Evolutionary conservation across 176 grass and related monocot species (phyloP).

Genomic region (Eragrostis nindensis): DNA sequence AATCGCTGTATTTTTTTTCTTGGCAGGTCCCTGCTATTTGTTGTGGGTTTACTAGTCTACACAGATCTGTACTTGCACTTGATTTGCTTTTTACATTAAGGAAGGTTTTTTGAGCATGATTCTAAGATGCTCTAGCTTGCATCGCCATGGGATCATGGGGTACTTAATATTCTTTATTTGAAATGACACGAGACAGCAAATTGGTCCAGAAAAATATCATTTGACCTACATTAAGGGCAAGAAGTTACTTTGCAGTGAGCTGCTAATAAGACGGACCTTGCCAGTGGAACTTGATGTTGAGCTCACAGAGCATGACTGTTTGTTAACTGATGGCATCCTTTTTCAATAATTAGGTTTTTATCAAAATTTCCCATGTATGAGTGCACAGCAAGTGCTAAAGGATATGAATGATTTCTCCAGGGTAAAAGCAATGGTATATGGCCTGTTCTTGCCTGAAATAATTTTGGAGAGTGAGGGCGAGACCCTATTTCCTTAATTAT

Average conservation of each 20-base stretch:
- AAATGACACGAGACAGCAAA: constrained; percentile 28
- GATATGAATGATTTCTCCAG: neutral
- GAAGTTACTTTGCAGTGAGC: constrained; percentile 20
- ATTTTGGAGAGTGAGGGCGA: too few species aligned
- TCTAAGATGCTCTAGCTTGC: neutral
- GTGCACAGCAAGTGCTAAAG: neutral
- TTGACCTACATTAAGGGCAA: constrained; percentile 30
- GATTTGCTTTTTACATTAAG: constrained; percentile 6
- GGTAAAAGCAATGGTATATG: neutral
- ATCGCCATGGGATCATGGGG: neutral
- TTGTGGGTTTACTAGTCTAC: constrained; percentile 32
- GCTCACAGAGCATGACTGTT: neutral
- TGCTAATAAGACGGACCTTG: constrained; percentile 15
- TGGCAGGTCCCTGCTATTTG: constrained; percentile 21
- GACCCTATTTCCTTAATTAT: too few species aligned
- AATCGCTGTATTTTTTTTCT: neutral
- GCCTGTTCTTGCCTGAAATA: neutral
- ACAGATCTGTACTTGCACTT: constrained; percentile 34
- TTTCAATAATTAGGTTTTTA: constrained; percentile 12
- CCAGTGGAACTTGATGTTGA: constrained; percentile 17
- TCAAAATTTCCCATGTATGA: neutral
- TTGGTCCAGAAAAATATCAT: constrained; percentile 19
- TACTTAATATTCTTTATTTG: constrained; percentile 10
- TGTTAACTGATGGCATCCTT: neutral
- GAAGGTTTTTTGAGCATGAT: constrained; percentile 19